phyloP scores from a whole-genome alignment of 2,329 filamentous ascomycete genomes.

The Waltergamsia citrina region DNA sequence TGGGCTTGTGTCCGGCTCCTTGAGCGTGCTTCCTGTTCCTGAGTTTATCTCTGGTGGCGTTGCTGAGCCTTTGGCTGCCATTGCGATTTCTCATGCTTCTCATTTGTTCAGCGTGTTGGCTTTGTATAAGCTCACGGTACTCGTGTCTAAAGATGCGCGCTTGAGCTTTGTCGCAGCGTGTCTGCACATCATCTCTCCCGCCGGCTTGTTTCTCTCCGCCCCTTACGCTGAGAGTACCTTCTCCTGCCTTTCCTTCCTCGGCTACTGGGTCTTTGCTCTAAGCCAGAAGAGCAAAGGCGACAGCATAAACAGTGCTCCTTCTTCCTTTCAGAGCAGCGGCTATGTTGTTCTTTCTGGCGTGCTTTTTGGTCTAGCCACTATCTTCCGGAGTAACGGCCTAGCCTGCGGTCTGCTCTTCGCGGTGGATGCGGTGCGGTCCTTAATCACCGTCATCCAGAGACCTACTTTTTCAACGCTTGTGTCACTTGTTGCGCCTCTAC shows the following conservation, averaged over 20 bases:
- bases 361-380: slow-evolving; percentile 61
- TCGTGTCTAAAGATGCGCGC: slow-evolving; percentile 40
- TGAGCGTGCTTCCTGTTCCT: slow-evolving; percentile 13
- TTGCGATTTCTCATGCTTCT: slow-evolving; percentile 59
- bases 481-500: slow-evolving; percentile 46
- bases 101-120: slow-evolving; percentile 69
- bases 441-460: slow-evolving; percentile 12
- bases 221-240: slow-evolving; percentile 79
- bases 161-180: slow-evolving; percentile 59
- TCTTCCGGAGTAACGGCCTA: slow-evolving; percentile 78
- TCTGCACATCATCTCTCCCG: slow-evolving; percentile 78
- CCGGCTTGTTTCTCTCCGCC: slow-evolving; percentile 79
- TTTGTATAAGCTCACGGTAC: slow-evolving; percentile 54
- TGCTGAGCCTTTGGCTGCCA: slow-evolving; percentile 43
- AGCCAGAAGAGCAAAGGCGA: slow-evolving; percentile 27
- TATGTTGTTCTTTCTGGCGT: slow-evolving; percentile 56
- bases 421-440: slow-evolving; percentile 40
- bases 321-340: too few relatives aligned
- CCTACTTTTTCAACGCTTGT: slow-evolving; percentile 30
- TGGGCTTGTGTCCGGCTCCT: slow-evolving; percentile 24
- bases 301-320: too few relatives aligned
- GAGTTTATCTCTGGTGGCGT: slow-evolving; percentile 3
- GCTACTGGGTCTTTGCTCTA: slow-evolving; percentile 59
- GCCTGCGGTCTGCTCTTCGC: slow-evolving; percentile 72
- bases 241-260: slow-evolving; percentile 66